Evolutionary conservation across 2,329 filamentous ascomycete species (phyloP), one percentile per base, ranked within the genome.

Genomic region (Penicillium sp.): DNA sequence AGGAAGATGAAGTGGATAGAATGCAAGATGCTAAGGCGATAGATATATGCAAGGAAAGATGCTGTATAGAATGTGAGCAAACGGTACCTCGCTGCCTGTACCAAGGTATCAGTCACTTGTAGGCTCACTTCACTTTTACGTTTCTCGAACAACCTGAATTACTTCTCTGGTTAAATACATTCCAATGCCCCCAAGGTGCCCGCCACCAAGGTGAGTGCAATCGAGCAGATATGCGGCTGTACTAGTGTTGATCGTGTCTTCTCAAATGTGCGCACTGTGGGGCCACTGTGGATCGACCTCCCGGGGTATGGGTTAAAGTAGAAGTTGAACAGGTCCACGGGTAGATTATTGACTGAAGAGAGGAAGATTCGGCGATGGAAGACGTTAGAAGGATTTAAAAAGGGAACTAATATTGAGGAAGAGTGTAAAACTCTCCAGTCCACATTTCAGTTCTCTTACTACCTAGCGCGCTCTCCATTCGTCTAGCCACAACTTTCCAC

Each of bases 171-270:
- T 27, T 62, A 62, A 58, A 41, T 64, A 60, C 16, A 40, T 37
- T 41, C 43, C 54, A 10, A 37, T 43, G 37, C 58, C 31, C 55
- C 36, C 63, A 66, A 66, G 63, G 63, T 65, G 11, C 31, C 27
- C 22, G 50, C 59, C 56, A 56, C 60, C 60, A 64, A 63, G 63
- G 59, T 67, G 66, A 68, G 67, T 27, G 60, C 50, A 62, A 68
- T 65, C 63, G 67, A 72, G 68, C 70, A 69, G 39, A 61, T 67
- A 59, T 64, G 50, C 59, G 50, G 37, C 49, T 43, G 37, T 18
- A 54, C 56, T 39, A 47, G 52, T 54, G 57, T 56, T 43, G 50
- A 56, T 55, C 54, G 44, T 60, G 61, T 54, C 46, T 14, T 35
- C 59, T 58, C 61, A 66, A 66, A 64, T 64, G 54, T 33, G 55